Percentiles rank a stretch among this genome's conserved stretches.
Conservation (phyloP, 495 filamentous ascomycete species). For the Chaetomium cochliodes region DNA sequence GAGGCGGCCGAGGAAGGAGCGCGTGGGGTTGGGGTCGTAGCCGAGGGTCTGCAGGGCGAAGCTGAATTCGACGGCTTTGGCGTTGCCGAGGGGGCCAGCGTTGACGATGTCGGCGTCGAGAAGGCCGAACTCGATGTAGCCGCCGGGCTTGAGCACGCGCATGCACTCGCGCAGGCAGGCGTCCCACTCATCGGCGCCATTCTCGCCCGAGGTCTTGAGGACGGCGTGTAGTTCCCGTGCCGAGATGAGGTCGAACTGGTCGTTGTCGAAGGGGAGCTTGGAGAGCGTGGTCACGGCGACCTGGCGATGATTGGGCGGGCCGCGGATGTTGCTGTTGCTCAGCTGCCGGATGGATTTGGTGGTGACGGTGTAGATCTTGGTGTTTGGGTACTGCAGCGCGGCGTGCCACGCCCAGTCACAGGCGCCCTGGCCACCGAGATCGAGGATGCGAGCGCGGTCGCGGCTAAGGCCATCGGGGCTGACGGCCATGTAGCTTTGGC, state of each 20-base stretch:
- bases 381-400: slow-evolving; percentile 76
- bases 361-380: slow-evolving; percentile 81
- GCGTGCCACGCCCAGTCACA: slow-evolving; percentile 97
- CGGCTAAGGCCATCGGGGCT: slow-evolving; percentile 42
- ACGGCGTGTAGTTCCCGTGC: slow-evolving; percentile 82
- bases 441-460: slow-evolving; percentile 68
- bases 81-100: slow-evolving; percentile 70
- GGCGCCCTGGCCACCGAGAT: slow-evolving; percentile 79
- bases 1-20: slow-evolving; percentile 72
- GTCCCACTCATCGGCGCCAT: slow-evolving; percentile 79
- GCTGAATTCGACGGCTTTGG: slow-evolving; percentile 83
- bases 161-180: slow-evolving; percentile 79
- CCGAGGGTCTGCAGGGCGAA: slow-evolving; percentile 83
- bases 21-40: slow-evolving; percentile 83
- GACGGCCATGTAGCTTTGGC: slow-evolving; percentile 48
- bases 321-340: slow-evolving; percentile 68
- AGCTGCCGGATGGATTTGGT: slow-evolving; percentile 62
- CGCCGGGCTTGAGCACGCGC: slow-evolving; percentile 88
- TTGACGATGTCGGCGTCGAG: slow-evolving; percentile 87
- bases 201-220: slow-evolving; percentile 65
- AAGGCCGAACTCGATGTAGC: slow-evolving; percentile 84
- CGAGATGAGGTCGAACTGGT: slow-evolving; percentile 89
- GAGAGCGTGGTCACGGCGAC: slow-evolving; percentile 71
- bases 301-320: slow-evolving; percentile 83
- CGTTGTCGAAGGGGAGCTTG: slow-evolving; percentile 79